Evolutionary conservation across 2,329 filamentous ascomycete species (phyloP).

Genomic region (Orbilia oligospora): DNA sequence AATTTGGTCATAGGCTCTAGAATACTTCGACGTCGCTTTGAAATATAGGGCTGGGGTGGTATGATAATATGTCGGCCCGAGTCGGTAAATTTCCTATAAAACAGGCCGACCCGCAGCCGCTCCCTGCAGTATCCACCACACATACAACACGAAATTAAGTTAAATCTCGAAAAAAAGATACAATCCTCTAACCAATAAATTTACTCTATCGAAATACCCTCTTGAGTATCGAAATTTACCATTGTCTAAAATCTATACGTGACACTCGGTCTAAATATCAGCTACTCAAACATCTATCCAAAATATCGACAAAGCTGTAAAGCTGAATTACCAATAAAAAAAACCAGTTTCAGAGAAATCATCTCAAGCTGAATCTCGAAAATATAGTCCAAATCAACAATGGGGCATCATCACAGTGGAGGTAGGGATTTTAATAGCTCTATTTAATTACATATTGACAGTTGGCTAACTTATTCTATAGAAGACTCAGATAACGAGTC

Average conservation of each 20-base stretch:
- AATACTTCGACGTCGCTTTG: conserved; percentile 17
- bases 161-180: conserved; percentile 14
- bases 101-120: conserved; percentile 1
- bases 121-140: conserved; percentile 1
- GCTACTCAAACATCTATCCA: not conserved
- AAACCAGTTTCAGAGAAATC: not conserved
- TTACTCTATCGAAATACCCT: not conserved
- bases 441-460: not conserved
- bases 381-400: not conserved
- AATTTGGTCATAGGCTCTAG: conserved; percentile 10
- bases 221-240: conserved; percentile 9
- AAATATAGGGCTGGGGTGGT: conserved; percentile 11
- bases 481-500: conserved; percentile 34
- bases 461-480: not conserved
- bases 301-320: not conserved
- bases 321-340: not conserved
- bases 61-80: conserved; percentile 38
- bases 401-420: conserved; percentile 33
- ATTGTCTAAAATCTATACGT: conserved; percentile 4
- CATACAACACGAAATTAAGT: conserved; percentile 22
- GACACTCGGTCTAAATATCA: not conserved
- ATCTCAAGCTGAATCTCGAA: not conserved
- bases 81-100: conserved; percentile 31
- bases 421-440: conserved; percentile 3
- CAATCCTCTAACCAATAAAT: conserved; percentile 1